These are phyloP conservation scores for Teratosphaeria pseudoeucalypti DNA, from an alignment of 2,329 filamentous ascomycete genomes.

Conservation along the genomic window DNA sequence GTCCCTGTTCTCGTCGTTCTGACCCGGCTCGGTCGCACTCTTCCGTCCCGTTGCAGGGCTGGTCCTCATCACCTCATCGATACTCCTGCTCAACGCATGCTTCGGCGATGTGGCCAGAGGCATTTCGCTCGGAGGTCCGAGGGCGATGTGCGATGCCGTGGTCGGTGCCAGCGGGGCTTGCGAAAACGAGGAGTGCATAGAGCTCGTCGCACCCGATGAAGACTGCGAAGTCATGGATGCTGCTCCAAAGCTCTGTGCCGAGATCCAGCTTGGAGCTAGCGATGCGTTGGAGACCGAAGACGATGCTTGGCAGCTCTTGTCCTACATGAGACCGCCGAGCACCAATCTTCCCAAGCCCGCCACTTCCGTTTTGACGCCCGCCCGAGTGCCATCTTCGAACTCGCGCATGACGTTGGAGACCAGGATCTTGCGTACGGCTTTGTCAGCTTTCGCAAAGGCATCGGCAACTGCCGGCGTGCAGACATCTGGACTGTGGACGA, in stretches of 20 bases:
- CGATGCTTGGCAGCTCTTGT: conserved; percentile 3
- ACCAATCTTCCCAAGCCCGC: conserved; percentile 81
- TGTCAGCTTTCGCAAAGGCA: conserved; percentile 81
- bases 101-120: not conserved
- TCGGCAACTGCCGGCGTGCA: conserved; percentile 61
- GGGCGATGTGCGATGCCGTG: not conserved
- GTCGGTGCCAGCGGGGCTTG: not conserved
- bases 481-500: conserved; percentile 65
- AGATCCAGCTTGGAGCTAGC: not conserved
- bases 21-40: not conserved
- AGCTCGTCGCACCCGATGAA: not conserved
- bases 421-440: conserved; percentile 76
- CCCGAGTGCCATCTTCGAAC: conserved; percentile 78
- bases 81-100: not conserved
- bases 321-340: conserved; percentile 68
- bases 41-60: not conserved
- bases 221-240: not conserved
- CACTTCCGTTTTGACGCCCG: conserved; percentile 68
- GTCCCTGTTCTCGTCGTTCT: not conserved
- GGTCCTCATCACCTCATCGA: not conserved
- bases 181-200: not conserved
- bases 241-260: not conserved
- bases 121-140: not conserved
- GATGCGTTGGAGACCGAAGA: not conserved
- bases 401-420: conserved; percentile 79